These are phyloP conservation scores for Aegilops bicornis DNA, from an alignment of 176 grass and related monocot genomes.

Conservation along the genomic window DNA sequence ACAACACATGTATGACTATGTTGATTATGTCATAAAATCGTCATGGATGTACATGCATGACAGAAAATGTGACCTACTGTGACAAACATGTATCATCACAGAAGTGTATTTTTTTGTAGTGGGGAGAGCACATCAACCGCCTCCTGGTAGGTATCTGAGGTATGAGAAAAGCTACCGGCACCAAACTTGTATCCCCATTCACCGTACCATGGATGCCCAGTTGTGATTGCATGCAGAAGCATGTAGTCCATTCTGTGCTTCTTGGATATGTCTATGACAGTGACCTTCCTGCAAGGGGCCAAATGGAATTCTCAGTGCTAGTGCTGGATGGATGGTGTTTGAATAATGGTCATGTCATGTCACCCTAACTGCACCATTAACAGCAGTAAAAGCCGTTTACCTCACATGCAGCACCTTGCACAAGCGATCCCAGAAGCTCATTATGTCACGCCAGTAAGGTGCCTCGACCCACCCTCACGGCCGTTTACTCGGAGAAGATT, in stretches of 20 bases:
- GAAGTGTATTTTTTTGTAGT: no score
- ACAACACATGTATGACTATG: no score
- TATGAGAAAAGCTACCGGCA: slow-evolving; percentile 81
- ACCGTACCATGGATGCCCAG: slow-evolving; percentile 86
- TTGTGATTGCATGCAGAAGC: slow-evolving; percentile 74
- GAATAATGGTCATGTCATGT: neutral
- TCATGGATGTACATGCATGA: no score
- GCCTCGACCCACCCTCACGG: slow-evolving; percentile 74
- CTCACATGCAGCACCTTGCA: slow-evolving; percentile 81
- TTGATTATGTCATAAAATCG: no score
- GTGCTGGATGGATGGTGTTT: neutral
- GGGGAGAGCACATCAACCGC: slow-evolving; percentile 69
- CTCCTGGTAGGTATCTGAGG: slow-evolving; percentile 57
- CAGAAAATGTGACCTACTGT: no score
- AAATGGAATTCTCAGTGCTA: neutral
- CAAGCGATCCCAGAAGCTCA: slow-evolving; percentile 91
- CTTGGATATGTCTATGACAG: slow-evolving; percentile 95
- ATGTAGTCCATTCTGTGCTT: slow-evolving; percentile 93
- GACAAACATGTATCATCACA: no score
- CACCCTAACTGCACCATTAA: neutral
- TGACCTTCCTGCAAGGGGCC: slow-evolving; percentile 67
- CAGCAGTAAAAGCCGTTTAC: slow-evolving; percentile 30
- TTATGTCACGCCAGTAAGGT: slow-evolving; percentile 83
- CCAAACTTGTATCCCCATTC: slow-evolving; percentile 97
- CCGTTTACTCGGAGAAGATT: slow-evolving; percentile 97